These are phyloP conservation scores for Flaveria brownii DNA, from an alignment of 129 eudicot genomes.

Conservation along the genomic window DNA sequence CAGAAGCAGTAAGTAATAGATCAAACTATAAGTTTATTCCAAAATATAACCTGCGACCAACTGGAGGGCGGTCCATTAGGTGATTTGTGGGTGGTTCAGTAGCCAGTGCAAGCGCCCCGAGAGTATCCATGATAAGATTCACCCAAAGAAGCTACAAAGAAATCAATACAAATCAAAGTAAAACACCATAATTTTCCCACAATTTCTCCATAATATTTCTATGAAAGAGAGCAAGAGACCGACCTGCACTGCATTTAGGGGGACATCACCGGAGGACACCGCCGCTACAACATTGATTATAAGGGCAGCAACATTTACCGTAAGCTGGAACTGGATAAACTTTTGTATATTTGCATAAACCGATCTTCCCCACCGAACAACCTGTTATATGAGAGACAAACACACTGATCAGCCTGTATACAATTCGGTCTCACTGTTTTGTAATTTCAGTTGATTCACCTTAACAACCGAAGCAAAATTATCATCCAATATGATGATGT, in stretches of 20 bases:
- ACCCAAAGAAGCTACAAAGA: constrained; percentile 89
- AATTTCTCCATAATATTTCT: neutral
- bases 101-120: constrained; percentile 95
- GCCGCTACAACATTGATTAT: constrained; percentile 55
- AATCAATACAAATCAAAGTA: neutral
- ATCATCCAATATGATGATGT: constrained; percentile 53
- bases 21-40: neutral
- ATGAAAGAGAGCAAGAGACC: neutral
- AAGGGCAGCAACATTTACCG: constrained; percentile 58
- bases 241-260: constrained; percentile 48
- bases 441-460: neutral
- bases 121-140: constrained; percentile 94
- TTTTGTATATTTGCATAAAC: constrained; percentile 59
- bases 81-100: constrained; percentile 97
- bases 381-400: constrained; percentile 1
- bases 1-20: neutral
- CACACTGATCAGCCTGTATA: neutral
- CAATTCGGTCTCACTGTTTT: neutral
- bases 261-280: constrained; percentile 48
- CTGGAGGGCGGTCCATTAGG: constrained; percentile 78
- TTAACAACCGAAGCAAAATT: constrained; percentile 45
- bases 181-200: neutral
- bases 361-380: constrained; percentile 53
- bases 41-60: constrained; percentile 78
- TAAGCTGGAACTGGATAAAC: constrained; percentile 63